Evolutionary conservation across 495 filamentous ascomycete species (phyloP), one percentile per base, ranked within the genome.

Genomic region (Achaetomiella virescens): DNA sequence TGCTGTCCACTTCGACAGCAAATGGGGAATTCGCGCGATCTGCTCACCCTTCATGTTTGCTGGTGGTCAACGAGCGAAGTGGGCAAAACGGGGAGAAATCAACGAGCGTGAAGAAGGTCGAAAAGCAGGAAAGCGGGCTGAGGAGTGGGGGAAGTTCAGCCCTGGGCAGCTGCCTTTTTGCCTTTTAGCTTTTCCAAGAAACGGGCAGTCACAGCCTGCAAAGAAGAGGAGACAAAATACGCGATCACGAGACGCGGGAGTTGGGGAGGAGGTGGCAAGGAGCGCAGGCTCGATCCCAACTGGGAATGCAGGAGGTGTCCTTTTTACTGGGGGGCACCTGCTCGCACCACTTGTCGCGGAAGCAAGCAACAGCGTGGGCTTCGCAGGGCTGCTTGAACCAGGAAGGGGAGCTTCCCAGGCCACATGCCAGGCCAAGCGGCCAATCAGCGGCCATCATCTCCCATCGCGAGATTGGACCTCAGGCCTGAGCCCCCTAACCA

Each of bases 41-140:
- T 22, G 60, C 78, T 62, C 74, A 79, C 78, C 78, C 70, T 81
- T 81, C 78, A 80, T 80, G 54, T 38, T 69, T 63, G 61, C 60
- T 52, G 52, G 14, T 43, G 52, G 52, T 41, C 52, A 63, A 59
- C 37, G 60, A 58, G 58, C 17, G 51, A 48, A 46, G 46, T 27
- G 55, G 47, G 55, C 49, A 49, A 52, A 56, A 62, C 53, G 52
- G 50, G 40, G 44, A 24, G 35, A 31, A 45, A 37, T 63, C 41
- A 68, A 64, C 67, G 69, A 70, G 65, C 48, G 66, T 64, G 65
- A 68, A 63, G 27, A 22, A 36, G n/a, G 11, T 12, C 52, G 62
- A 51, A 50, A 55, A 46, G 46, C 31, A 52, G 44, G 55, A 33
- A 47, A 20, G 25, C 25, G 29, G 55, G 10, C 41, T n/a, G 29